Conservation (phyloP, 1,284 basidiomycete species). For the Puccinia triticina region DNA sequence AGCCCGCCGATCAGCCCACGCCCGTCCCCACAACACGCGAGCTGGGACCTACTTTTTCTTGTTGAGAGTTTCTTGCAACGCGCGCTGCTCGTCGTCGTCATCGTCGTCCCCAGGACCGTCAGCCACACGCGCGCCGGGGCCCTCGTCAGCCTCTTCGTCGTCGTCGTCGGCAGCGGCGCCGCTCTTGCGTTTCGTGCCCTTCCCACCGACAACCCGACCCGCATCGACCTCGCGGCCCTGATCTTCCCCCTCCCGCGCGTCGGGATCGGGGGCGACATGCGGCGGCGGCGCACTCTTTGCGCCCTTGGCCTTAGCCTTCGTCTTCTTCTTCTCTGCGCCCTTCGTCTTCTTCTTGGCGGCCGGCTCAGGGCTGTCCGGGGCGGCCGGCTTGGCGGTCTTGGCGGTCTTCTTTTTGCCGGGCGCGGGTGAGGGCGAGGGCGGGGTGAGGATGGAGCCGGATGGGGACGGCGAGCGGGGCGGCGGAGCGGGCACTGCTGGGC, state of each 20-base stretch:
- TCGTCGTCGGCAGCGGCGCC: too few relatives aligned
- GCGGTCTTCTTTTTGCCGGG: neutral
- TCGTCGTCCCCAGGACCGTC: too few relatives aligned
- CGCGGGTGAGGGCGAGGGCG: slow-evolving; percentile 9
- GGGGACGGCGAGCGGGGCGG: neutral
- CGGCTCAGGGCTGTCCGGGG: too few relatives aligned
- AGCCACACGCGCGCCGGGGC: neutral
- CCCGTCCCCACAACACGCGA: too few relatives aligned
- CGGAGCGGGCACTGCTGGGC: neutral
- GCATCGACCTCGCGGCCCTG: too few relatives aligned
- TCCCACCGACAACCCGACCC: neutral
- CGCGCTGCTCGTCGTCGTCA: neutral
- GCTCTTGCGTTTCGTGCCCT: neutral
- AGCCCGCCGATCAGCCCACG: too few relatives aligned
- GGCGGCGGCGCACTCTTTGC: too few relatives aligned
- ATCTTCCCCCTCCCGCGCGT: too few relatives aligned
- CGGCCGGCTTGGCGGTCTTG: neutral
- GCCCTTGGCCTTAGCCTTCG: neutral
- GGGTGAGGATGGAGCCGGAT: neutral
- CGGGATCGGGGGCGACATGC: too few relatives aligned
- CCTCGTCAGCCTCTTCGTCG: too few relatives aligned
- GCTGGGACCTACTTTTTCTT: slow-evolving; percentile 27
- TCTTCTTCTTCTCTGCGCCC: slow-evolving; percentile 14
- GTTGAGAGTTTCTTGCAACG: neutral
- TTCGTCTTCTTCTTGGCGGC: too few relatives aligned